Percentiles rank a stretch among this genome's conserved stretches.
phyloP scores from a whole-genome alignment of 495 filamentous ascomycete genomes.

The Staphylotrichum tortipilum region DNA sequence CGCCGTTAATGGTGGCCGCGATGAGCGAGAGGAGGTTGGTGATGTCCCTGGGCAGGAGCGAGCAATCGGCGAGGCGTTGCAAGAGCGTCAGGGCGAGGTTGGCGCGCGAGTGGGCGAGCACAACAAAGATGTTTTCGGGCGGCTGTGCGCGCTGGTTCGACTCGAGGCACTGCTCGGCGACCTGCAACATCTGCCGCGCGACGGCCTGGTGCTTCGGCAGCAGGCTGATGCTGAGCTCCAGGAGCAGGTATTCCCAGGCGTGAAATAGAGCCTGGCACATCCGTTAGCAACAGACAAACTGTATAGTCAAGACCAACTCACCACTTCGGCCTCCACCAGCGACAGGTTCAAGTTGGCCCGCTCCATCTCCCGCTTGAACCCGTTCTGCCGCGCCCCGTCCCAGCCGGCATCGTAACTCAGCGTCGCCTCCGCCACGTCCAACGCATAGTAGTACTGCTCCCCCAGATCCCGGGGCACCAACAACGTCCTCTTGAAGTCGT shows the following conservation, averaged over 20 bases:
- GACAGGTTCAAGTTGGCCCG: constrained; percentile 84
- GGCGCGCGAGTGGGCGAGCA: constrained; percentile 59
- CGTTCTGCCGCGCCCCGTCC: constrained; percentile 54
- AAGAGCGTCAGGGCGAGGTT: constrained; percentile 69
- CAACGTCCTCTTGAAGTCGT: constrained; percentile 67
- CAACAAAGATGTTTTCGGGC: constrained; percentile 63
- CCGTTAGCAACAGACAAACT: constrained; percentile 20
- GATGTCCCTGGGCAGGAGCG: constrained; percentile 51
- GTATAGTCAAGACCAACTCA: constrained; percentile 38
- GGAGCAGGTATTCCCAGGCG: constrained; percentile 80
- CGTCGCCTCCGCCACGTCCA: constrained; percentile 61
- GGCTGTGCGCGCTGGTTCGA: constrained; percentile 58
- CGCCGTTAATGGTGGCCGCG: constrained; percentile 58
- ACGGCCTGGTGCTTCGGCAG: constrained; percentile 50
- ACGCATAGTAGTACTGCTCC: constrained; percentile 69
- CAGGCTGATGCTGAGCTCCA: constrained; percentile 70
- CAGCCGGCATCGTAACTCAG: constrained; percentile 70
- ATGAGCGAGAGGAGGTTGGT: constrained; percentile 53
- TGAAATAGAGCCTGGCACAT: constrained; percentile 59
- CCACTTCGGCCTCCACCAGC: constrained; percentile 81
- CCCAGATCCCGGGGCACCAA: constrained; percentile 57
- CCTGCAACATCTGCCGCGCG: constrained; percentile 52
- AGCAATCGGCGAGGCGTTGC: constrained; percentile 61
- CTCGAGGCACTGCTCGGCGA: constrained; percentile 63
- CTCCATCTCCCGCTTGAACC: constrained; percentile 71